phyloP scores from a whole-genome alignment of 1,284 basidiomycete genomes.

The Anthracocystis walkeri region DNA sequence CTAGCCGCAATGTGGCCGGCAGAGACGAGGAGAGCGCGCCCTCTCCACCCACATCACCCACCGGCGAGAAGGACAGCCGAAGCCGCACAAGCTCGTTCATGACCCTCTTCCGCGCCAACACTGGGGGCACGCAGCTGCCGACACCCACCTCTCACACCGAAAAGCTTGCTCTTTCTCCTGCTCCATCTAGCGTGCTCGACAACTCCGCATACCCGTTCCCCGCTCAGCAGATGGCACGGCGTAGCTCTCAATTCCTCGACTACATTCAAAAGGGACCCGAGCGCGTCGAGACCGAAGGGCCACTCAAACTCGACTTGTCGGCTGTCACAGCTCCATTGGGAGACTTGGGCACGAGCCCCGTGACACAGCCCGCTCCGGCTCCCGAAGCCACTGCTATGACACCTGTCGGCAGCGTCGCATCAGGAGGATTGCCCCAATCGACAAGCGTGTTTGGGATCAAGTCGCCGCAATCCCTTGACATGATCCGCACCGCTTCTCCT shows the following conservation, averaged over 20 bases:
- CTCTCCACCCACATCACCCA: not conserved
- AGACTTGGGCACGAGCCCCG: conserved; percentile 5
- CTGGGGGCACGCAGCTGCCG: conserved; percentile 18
- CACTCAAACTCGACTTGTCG: conserved; percentile 25
- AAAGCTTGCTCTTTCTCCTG: conserved; percentile 29
- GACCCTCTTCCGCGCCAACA: conserved; percentile 33
- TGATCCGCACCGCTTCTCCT: conserved; percentile 12
- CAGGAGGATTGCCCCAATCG: not conserved
- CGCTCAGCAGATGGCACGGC: conserved; percentile 19
- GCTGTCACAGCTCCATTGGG: conserved; percentile 19
- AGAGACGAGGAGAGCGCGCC: conserved; percentile 26
- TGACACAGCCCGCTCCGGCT: conserved; percentile 2
- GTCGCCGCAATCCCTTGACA: conserved; percentile 22
- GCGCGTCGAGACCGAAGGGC: conserved; percentile 27
- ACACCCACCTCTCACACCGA: conserved; percentile 23
- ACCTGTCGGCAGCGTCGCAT: not conserved
- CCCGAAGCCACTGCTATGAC: conserved; percentile 7
- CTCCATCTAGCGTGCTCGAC: conserved; percentile 28
- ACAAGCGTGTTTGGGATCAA: conserved; percentile 1
- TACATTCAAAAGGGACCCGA: conserved; percentile 46
- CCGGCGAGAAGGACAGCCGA: conserved; percentile 18
- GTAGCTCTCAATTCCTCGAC: conserved; percentile 45
- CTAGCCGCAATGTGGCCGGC: conserved; percentile 12
- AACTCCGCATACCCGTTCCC: conserved; percentile 31
- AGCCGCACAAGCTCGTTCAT: conserved; percentile 42